Base-by-base conservation (phyloP, 2,329 filamentous ascomycete genomes). In the Trichophyton verrucosum region DNA sequence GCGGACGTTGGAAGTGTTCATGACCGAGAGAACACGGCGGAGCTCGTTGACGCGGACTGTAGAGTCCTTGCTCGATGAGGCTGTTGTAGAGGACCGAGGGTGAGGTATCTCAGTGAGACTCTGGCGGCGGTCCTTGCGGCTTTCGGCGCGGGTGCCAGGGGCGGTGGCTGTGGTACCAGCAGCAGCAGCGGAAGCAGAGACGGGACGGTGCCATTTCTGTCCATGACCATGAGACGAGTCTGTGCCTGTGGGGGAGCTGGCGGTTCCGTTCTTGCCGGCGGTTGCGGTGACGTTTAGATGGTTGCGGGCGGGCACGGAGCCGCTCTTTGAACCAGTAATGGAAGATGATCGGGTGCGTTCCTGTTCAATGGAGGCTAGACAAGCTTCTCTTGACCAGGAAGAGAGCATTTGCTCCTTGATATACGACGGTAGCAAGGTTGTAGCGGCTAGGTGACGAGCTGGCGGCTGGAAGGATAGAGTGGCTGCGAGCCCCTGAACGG, bases 321-420 rank as follows among this genome's bases (percentile, higher is more conserved):
- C 60, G 7, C 66, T 80, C 64, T 83, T 84, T 2, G 90, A 95
- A 22, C 89, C 90, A 60, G 79, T 88, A 60, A 95, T 76, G 3
- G 90, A 95, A 11, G 83, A 82, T 0, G 88, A 83, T 67, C 86
- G 88, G 67, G 85, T 85, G 57, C 80, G 82, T 60, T 88, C 78
- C 62, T 78, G 83, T 62, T 87, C 84, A 57, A 89, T 80, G 42
- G 82, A 79, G 9, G 85, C 82, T 59, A 94, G 76, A 36, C 87
- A 88, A 13, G 78, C 75, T 22, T 95, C 91, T 68, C 86, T 85
- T 44, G 84, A 87, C 92, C 92, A 96, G 56, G 88, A 83, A 20
- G 82, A 78, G 61, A 90, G 76, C 82, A 96, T 88, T 65, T 89
- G 82, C 64, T 94, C 88, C 65, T 81, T 84, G 66, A 90, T 82